Evolutionary conservation across 768 basidiomycete species (phyloP), one percentile per base, ranked within the genome.

Genomic region (Termitomyces sp.): DNA sequence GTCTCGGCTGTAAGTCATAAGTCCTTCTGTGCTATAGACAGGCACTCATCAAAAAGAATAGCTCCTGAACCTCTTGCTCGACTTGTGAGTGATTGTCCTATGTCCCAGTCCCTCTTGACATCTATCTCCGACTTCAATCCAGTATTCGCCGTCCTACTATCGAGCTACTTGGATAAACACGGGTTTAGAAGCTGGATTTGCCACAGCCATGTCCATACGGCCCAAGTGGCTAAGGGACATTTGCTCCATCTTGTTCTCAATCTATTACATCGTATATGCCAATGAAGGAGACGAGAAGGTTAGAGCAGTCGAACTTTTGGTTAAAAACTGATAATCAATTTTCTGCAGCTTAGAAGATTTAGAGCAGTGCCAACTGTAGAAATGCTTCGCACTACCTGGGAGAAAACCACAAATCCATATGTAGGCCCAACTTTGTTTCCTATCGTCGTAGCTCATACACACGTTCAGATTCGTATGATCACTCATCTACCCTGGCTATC

Each of bases 281-380:
- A 86, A 87, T 65, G 91, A 95, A 67, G 97, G 87, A 0, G 97
- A 99, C 62, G 95, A 98, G 74, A 98, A 95, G 83, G 96, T 93
- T 37, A 28, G 40, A 31, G 19, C 6, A 28, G 45, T n/a, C 2
- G 41, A 50, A 31, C 46, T 53, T 37, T 35, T 19, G 19, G 45
- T 3, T 42, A 21, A 46, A 50, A 44, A 56, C 15, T 55, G 8
- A 41, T 55, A 15, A 35, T 40, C n/a, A 31, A 40, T 31, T 30
- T 38, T 19, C 3, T 33, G 37, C 66, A 98, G 94, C 81, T 99
- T 52, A 88, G 95, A 56, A 83, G 86, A 56, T 98, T 91, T 68
- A 80, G 97, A 64, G 94, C 96, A 23, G 84, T 95, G 0, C 94
- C 94, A 48, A 97, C 96, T 0, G 87, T 98, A 23, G 96, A 99